Evolutionary conservation across 2,329 filamentous ascomycete species (phyloP).

Genomic region (Monilinia aucupariae): DNA sequence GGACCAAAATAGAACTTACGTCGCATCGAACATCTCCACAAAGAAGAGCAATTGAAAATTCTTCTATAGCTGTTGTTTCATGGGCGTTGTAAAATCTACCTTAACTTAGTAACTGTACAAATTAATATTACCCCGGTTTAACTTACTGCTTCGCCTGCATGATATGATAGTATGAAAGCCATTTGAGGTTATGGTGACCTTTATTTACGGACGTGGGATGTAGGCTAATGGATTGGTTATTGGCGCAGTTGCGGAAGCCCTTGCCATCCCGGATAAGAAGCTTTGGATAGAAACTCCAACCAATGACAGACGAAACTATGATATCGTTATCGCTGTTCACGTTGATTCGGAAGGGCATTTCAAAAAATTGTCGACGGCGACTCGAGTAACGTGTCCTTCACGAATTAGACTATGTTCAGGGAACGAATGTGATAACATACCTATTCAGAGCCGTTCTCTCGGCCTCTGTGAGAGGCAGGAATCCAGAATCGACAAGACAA

Average conservation of each 20-base stretch:
- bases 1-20: conserved; percentile 42
- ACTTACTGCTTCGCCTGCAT: conserved; percentile 82
- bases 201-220: conserved; percentile 90
- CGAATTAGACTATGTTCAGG: neutral
- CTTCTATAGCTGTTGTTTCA: conserved; percentile 74
- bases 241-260: conserved; percentile 84
- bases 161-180: conserved; percentile 93
- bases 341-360: conserved; percentile 71
- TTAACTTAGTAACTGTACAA: conserved; percentile 25
- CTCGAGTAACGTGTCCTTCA: conserved; percentile 54
- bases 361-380: conserved; percentile 67
- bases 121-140: neutral
- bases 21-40: conserved; percentile 87
- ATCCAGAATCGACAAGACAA: conserved; percentile 78
- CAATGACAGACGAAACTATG: conserved; percentile 74
- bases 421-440: conserved; percentile 36
- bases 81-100: conserved; percentile 77
- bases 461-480: conserved; percentile 67
- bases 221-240: conserved; percentile 84
- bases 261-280: conserved; percentile 78
- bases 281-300: conserved; percentile 95
- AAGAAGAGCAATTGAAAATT: conserved; percentile 76
- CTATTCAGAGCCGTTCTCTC: conserved; percentile 66
- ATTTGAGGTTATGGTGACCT: conserved; percentile 60
- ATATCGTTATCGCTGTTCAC: conserved; percentile 73